phyloP scores from a whole-genome alignment of 2,329 filamentous ascomycete species.

The Claviceps sp. region DNA sequence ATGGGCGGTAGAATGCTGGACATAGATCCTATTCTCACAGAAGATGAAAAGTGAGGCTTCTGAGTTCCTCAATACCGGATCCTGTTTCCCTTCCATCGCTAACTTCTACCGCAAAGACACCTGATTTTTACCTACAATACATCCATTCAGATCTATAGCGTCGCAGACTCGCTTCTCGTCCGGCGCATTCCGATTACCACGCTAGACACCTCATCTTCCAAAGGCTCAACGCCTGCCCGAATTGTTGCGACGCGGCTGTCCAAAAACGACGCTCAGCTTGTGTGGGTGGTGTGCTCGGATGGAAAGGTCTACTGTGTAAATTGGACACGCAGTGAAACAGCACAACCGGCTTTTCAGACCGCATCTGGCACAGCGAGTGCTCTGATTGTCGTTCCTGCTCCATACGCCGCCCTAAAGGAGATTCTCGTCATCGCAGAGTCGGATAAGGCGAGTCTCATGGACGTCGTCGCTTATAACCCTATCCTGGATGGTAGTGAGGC shows the following conservation, averaged over 20 bases:
- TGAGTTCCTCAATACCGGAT: background rate
- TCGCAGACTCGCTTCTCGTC: slow-evolving; percentile 66
- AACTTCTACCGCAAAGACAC: slow-evolving; percentile 33
- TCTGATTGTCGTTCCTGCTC: slow-evolving; percentile 28
- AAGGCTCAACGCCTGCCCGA: slow-evolving; percentile 14
- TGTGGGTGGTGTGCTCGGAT: slow-evolving; percentile 49
- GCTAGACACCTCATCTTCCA: slow-evolving; percentile 14
- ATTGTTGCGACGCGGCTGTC: slow-evolving; percentile 31
- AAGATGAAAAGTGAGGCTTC: slow-evolving; percentile 43
- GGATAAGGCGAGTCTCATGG: slow-evolving; percentile 18
- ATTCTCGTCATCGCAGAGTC: slow-evolving; percentile 34
- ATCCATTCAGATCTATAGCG: slow-evolving; percentile 68
- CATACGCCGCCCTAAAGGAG: slow-evolving; percentile 24
- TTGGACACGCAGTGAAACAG: slow-evolving; percentile 38
- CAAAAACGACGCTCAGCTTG: slow-evolving; percentile 25
- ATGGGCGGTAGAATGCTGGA: slow-evolving; percentile 53
- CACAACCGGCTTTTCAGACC: slow-evolving; percentile 28
- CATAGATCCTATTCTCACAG: slow-evolving; percentile 48
- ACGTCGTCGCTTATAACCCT: slow-evolving; percentile 34
- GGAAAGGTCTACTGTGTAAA: slow-evolving; percentile 44
- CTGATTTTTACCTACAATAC: slow-evolving; percentile 63
- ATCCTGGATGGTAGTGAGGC: slow-evolving; percentile 14
- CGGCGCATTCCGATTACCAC: slow-evolving; percentile 49
- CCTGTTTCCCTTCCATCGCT: background rate
- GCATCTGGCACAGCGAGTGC: slow-evolving; percentile 30